A percentile compares a stretch with the other conserved stretches of the same genome.
Evolutionary conservation across 2,329 filamentous ascomycete species (phyloP).

Genomic region (Hypoxylon sp.): DNA sequence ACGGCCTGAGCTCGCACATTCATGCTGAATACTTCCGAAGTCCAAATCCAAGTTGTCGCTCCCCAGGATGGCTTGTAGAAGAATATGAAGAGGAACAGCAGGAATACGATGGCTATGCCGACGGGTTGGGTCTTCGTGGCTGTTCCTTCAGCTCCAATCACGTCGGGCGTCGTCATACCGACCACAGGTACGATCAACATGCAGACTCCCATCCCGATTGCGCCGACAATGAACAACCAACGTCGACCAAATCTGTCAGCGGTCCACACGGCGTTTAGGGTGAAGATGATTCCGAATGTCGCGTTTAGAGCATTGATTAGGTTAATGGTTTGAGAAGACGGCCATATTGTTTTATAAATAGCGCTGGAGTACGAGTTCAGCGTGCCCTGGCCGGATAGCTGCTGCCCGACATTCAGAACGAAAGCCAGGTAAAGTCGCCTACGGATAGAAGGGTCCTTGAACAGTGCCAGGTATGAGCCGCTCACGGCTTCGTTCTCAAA

Average conservation of each 20-base stretch:
- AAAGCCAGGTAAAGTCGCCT: constrained; percentile 76
- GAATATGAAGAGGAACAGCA: constrained; percentile 76
- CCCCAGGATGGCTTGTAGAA: constrained; percentile 80
- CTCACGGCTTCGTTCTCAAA: constrained; percentile 80
- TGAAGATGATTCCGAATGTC: constrained; percentile 80
- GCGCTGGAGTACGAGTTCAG: constrained; percentile 81
- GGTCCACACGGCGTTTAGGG: constrained; percentile 80
- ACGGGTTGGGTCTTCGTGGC: constrained; percentile 69
- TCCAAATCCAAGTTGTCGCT: constrained; percentile 80
- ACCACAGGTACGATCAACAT: constrained; percentile 75
- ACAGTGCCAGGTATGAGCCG: constrained; percentile 73
- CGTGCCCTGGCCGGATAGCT: constrained; percentile 80
- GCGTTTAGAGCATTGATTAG: constrained; percentile 83
- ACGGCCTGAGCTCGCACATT: constrained; percentile 80
- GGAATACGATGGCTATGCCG: constrained; percentile 77
- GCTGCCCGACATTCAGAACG: constrained; percentile 78
- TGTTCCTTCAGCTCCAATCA: constrained; percentile 58
- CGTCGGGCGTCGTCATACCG: constrained; percentile 66
- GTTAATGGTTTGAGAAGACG: constrained; percentile 70
- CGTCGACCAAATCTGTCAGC: constrained; percentile 80
- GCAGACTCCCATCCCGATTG: constrained; percentile 76
- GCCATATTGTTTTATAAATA: constrained; percentile 81
- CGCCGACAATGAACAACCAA: constrained; percentile 78
- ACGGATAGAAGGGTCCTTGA: constrained; percentile 77
- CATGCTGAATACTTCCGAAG: constrained; percentile 77